Evolutionary conservation across 2,329 filamentous ascomycete species (phyloP).

Genomic region (Ascochyta clinopodiicola): DNA sequence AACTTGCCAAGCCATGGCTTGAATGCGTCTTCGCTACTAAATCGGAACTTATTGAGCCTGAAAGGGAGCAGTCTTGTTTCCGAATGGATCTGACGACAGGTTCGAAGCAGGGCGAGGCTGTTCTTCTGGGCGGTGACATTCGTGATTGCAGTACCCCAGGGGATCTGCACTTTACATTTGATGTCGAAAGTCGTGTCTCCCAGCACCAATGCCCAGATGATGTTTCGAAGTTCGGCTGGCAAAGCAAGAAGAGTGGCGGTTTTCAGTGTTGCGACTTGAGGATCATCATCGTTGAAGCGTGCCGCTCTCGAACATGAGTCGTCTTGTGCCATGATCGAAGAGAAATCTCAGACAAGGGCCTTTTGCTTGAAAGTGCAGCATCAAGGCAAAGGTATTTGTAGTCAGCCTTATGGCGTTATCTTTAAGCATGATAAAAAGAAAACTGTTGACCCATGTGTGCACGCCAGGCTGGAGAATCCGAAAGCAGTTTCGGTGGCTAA

Average conservation of each 20-base stretch:
- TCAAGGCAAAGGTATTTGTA: neutral
- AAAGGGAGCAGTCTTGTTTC: conserved; percentile 6
- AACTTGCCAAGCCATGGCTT: conserved; percentile 9
- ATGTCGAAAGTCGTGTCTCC: neutral
- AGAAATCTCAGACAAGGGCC: too few species aligned
- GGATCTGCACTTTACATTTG: neutral
- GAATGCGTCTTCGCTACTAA: conserved; percentile 8
- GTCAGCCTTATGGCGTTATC: conserved; percentile 7
- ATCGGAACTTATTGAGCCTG: conserved; percentile 8
- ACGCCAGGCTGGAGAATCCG: neutral
- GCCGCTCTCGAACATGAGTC: neutral
- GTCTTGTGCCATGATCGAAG: neutral
- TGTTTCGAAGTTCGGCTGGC: conserved; percentile 14
- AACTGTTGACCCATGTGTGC: conserved; percentile 3
- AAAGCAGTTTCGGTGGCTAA: neutral
- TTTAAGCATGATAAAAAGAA: neutral
- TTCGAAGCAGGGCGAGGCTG: conserved; percentile 5
- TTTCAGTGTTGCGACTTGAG: neutral
- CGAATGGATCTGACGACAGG: conserved; percentile 14
- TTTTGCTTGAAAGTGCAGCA: neutral
- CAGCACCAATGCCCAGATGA: conserved; percentile 1
- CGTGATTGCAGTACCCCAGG: neutral
- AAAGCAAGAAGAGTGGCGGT: neutral
- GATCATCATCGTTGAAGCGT: too few species aligned
- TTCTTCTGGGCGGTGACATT: neutral